These are phyloP conservation scores for Colletotrichum tanaceti DNA, from an alignment of 2,329 filamentous ascomycete species.

Conservation along the genomic window DNA sequence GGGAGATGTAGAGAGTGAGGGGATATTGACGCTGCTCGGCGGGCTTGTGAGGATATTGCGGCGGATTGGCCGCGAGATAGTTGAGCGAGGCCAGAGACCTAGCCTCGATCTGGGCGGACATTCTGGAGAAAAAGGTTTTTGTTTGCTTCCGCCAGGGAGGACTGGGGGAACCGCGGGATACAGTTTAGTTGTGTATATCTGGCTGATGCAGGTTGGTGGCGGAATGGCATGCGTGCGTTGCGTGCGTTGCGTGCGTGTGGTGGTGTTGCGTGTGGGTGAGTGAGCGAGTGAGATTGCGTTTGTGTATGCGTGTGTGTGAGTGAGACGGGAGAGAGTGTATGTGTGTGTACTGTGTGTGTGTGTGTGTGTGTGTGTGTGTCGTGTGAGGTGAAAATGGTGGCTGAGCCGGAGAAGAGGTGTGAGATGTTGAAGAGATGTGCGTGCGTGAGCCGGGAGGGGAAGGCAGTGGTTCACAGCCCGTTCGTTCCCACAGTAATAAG, in stretches of 20 bases:
- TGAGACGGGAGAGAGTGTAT: neutral
- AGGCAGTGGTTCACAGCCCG: slow-evolving; percentile 28
- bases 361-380: neutral
- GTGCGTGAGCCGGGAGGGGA: slow-evolving; percentile 16
- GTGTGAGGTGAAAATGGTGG: slow-evolving; percentile 21
- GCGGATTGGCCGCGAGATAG: slow-evolving; percentile 84
- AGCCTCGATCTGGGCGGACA: slow-evolving; percentile 73
- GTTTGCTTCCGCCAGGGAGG: neutral
- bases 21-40: slow-evolving; percentile 75
- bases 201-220: neutral
- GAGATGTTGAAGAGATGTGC: neutral
- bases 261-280: slow-evolving; percentile 1
- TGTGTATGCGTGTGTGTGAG: neutral
- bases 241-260: neutral
- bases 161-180: neutral
- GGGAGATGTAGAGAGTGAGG: slow-evolving; percentile 88
- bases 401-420: slow-evolving; percentile 29
- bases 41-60: slow-evolving; percentile 84
- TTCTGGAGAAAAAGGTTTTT: slow-evolving; percentile 24
- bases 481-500: slow-evolving; percentile 21
- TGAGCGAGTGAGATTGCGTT: neutral
- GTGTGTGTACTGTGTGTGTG: neutral
- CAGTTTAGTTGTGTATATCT: slow-evolving; percentile 13
- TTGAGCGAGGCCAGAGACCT: slow-evolving; percentile 85
- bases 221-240: slow-evolving; percentile 2